phyloP scores from a whole-genome alignment of 306 rosid genomes.

The Rosa lucieae region DNA sequence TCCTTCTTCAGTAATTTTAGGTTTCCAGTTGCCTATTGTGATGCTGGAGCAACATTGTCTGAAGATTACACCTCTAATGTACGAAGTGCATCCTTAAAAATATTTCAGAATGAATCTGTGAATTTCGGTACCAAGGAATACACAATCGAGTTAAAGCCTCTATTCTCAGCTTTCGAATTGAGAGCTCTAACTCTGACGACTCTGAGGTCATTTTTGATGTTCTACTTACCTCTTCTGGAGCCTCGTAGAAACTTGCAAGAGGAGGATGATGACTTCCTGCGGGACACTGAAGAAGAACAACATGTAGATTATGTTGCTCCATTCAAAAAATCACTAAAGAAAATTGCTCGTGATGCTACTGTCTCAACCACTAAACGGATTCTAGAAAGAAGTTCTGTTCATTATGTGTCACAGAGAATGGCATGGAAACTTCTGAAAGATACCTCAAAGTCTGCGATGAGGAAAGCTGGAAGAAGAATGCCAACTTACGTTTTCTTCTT shows the following conservation, averaged over 20 bases:
- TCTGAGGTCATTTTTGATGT: constrained; percentile 67
- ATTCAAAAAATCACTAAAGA: constrained; percentile 73
- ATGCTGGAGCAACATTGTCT: constrained; percentile 61
- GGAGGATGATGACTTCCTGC: constrained; percentile 64
- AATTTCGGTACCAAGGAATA: constrained; percentile 57
- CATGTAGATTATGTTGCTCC: constrained; percentile 60
- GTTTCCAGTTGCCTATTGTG: constrained; percentile 62
- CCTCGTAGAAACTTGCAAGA: constrained; percentile 64
- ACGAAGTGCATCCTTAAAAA: constrained; percentile 40
- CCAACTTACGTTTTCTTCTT: constrained; percentile 48
- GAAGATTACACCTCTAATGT: constrained; percentile 43
- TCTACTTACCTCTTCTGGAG: constrained; percentile 82
- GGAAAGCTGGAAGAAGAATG: constrained; percentile 75
- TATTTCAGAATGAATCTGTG: constrained; percentile 51
- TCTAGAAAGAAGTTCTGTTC: constrained; percentile 69
- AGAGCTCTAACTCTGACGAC: constrained; percentile 54
- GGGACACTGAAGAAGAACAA: constrained; percentile 38
- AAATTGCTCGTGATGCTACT: constrained; percentile 85
- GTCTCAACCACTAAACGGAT: constrained; percentile 72
- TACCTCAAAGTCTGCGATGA: constrained; percentile 66
- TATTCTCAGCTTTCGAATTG: constrained; percentile 69
- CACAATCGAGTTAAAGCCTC: constrained; percentile 62
- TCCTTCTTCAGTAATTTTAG: constrained; percentile 59
- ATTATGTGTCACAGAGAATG: constrained; percentile 56
- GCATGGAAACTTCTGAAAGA: constrained; percentile 96